phyloP scores from a whole-genome alignment of 176 grass and related monocot species.

The Bonia amplexicaulis region DNA sequence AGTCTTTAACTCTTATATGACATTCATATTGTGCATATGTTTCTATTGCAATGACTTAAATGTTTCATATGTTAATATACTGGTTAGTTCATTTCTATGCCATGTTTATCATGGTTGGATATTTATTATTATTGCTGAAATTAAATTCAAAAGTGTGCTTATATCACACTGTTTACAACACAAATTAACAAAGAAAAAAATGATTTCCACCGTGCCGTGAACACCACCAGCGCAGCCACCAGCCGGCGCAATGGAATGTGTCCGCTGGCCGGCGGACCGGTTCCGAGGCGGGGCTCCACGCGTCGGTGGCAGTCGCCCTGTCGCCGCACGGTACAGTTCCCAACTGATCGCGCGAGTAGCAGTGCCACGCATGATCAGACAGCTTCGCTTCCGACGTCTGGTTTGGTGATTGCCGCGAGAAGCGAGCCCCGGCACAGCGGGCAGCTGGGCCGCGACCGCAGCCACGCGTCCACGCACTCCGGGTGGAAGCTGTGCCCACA shows the following conservation, averaged over 20 bases:
- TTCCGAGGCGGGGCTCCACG: neutral
- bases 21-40: too few relatives aligned
- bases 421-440: constrained; percentile 36
- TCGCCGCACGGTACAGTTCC: neutral
- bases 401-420: neutral
- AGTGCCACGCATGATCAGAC: constrained; percentile 3
- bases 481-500: constrained; percentile 47
- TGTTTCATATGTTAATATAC: too few relatives aligned
- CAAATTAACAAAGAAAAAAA: neutral
- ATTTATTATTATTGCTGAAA: too few relatives aligned
- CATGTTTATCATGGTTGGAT: too few relatives aligned
- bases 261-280: neutral
- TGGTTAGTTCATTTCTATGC: too few relatives aligned
- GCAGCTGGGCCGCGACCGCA: constrained; percentile 24
- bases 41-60: too few relatives aligned
- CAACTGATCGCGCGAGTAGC: too few relatives aligned
- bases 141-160: too few relatives aligned
- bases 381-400: neutral
- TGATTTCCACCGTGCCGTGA: neutral
- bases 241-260: neutral
- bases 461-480: constrained; percentile 49
- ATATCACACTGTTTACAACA: too few relatives aligned
- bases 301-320: neutral
- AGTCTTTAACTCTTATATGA: too few relatives aligned
- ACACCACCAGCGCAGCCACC: neutral